phyloP scores from a whole-genome alignment of 768 basidiomycete genomes.

The Russula compacta region DNA sequence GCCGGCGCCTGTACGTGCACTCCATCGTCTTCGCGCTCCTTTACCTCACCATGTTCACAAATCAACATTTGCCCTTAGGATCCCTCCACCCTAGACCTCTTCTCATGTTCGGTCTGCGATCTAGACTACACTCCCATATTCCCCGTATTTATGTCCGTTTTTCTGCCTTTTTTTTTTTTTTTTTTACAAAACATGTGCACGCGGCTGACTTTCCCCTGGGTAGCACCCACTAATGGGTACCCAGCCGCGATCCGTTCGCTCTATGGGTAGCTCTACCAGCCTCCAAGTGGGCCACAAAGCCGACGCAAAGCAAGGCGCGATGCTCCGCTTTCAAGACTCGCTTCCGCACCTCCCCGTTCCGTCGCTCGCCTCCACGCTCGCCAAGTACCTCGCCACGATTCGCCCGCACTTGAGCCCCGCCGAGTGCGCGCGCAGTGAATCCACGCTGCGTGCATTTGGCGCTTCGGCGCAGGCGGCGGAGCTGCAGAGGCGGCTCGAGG shows the following conservation, averaged over 20 bases:
- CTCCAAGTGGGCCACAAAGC: slow-evolving; percentile 39
- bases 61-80: not conserved
- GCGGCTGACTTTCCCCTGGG: not conserved
- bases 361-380: slow-evolving; percentile 65
- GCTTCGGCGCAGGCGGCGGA: slow-evolving; percentile 55
- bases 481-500: slow-evolving; percentile 71
- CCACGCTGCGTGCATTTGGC: slow-evolving; percentile 58
- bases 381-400: slow-evolving; percentile 84
- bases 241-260: not conserved
- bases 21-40: slow-evolving; percentile 3
- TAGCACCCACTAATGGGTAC: not conserved
- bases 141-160: slow-evolving; percentile 6
- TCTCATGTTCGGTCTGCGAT: slow-evolving; percentile 1
- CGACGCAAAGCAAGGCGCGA: slow-evolving; percentile 51
- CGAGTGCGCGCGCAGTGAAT: slow-evolving; percentile 50
- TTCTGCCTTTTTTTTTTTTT: not conserved
- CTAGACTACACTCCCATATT: not conserved
- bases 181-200: not conserved
- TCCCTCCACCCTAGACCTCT: not conserved
- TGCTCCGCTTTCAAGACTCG: slow-evolving; percentile 67
- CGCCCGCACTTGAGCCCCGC: slow-evolving; percentile 62
- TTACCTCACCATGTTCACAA: slow-evolving; percentile 1
- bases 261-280: not conserved
- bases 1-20: not conserved
- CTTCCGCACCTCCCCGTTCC: slow-evolving; percentile 80